Conservation (phyloP, 768 basidiomycete genomes). For the Agaricus subrufescens region DNA sequence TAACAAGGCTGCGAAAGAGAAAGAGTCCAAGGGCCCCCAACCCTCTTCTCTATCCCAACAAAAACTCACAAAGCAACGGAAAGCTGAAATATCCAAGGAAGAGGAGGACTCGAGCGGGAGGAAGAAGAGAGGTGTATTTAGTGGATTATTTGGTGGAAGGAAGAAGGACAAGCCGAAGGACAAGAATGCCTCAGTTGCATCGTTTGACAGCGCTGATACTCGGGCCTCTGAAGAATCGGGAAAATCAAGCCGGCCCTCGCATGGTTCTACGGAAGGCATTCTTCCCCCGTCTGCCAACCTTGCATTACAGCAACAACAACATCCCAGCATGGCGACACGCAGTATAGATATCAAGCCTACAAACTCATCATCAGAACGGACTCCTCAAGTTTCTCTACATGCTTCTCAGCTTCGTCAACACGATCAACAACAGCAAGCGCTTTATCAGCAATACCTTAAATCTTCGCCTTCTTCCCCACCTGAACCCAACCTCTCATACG, state of each 20-base stretch:
- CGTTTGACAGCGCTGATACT: slow-evolving; percentile 48
- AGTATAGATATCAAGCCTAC: slow-evolving; percentile 24
- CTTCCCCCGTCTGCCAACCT: slow-evolving; percentile 48
- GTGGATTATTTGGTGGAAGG: slow-evolving; percentile 69
- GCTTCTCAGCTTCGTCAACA: slow-evolving; percentile 76
- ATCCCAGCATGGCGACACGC: slow-evolving; percentile 25
- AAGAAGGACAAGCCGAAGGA: slow-evolving; percentile 72
- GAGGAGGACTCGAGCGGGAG: slow-evolving; percentile 36
- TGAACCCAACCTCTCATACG: slow-evolving; percentile 70
- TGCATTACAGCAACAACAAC: slow-evolving; percentile 59
- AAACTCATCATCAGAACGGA: slow-evolving; percentile 19
- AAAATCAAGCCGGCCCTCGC: slow-evolving; percentile 41
- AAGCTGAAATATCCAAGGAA: slow-evolving; percentile 8
- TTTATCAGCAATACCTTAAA: slow-evolving; percentile 88
- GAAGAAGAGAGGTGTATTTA: slow-evolving; percentile 69
- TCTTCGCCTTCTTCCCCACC: slow-evolving; percentile 78
- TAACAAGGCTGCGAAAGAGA: slow-evolving; percentile 44
- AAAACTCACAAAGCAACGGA: not conserved
- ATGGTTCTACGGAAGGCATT: slow-evolving; percentile 23
- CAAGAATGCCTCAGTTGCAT: slow-evolving; percentile 39
- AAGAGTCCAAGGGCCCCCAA: slow-evolving; percentile 36
- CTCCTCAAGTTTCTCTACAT: slow-evolving; percentile 52
- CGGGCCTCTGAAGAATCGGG: slow-evolving; percentile 60
- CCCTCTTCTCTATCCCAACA: slow-evolving; percentile 20
- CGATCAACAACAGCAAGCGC: slow-evolving; percentile 83